Evolutionary conservation across 495 filamentous ascomycete species (phyloP).

Genomic region (Penicillium tannophilum): DNA sequence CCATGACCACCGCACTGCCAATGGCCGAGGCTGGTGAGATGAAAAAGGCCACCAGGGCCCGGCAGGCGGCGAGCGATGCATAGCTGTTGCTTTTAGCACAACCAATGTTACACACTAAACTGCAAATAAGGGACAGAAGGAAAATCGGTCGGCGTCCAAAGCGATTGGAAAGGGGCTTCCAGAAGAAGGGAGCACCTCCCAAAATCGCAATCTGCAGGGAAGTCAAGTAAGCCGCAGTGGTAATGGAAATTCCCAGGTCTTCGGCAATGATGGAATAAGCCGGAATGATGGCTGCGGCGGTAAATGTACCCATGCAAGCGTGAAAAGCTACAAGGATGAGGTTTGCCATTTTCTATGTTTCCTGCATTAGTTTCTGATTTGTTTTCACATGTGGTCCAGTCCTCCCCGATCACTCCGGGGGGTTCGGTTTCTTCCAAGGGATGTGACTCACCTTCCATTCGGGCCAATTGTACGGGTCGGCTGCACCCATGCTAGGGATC

Average conservation of each 20-base stretch:
- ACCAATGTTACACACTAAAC: slow-evolving; percentile 49
- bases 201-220: slow-evolving; percentile 45
- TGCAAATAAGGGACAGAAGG: slow-evolving; percentile 48
- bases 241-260: slow-evolving; percentile 42
- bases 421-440: not conserved
- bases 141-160: slow-evolving; percentile 57
- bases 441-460: slow-evolving; percentile 50
- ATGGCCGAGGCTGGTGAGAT: slow-evolving; percentile 56
- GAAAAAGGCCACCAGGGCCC: slow-evolving; percentile 54
- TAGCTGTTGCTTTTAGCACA: slow-evolving; percentile 48
- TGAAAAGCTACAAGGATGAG: slow-evolving; percentile 57
- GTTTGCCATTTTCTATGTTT: slow-evolving; percentile 53
- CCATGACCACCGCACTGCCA: slow-evolving; percentile 53
- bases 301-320: slow-evolving; percentile 59
- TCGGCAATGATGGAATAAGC: slow-evolving; percentile 49
- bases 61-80: slow-evolving; percentile 43
- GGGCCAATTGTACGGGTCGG: slow-evolving; percentile 61
- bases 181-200: slow-evolving; percentile 46
- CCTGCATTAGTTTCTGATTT: slow-evolving; percentile 12
- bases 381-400: not conserved
- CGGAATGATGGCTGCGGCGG: slow-evolving; percentile 54
- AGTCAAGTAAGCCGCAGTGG: slow-evolving; percentile 51
- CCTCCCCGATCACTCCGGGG: not conserved
- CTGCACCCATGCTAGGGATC: slow-evolving; percentile 48
- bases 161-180: slow-evolving; percentile 57